phyloP scores from a whole-genome alignment of 768 basidiomycete species.

The Lactifluus volemus region DNA sequence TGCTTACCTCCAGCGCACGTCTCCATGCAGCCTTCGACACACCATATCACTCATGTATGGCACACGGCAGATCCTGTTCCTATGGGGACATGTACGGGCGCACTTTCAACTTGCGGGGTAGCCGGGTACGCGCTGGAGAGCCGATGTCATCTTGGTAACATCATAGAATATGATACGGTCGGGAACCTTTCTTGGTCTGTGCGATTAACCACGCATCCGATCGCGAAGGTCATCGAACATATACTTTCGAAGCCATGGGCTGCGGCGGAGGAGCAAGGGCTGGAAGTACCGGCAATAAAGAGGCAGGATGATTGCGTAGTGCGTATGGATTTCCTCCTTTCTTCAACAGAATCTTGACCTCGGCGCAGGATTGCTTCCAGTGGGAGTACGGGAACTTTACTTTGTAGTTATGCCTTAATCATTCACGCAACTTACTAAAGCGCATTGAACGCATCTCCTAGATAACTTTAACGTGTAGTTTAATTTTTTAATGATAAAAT shows the following conservation, averaged over 20 bases:
- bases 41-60: conserved; percentile 81
- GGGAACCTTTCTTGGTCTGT: conserved; percentile 78
- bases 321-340: conserved; percentile 22
- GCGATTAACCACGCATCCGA: conserved; percentile 72
- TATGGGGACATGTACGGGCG: conserved; percentile 74
- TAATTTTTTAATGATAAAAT: neutral
- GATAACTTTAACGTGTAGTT: neutral
- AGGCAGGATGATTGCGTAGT: conserved; percentile 66
- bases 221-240: conserved; percentile 69
- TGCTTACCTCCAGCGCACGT: too few species aligned
- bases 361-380: conserved; percentile 54
- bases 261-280: conserved; percentile 47
- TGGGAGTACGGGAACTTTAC: conserved; percentile 55
- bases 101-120: conserved; percentile 67
- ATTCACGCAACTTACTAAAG: neutral
- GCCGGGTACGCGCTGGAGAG: conserved; percentile 85
- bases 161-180: conserved; percentile 90
- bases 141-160: conserved; percentile 71
- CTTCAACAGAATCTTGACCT: neutral
- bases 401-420: neutral
- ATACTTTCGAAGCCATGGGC: conserved; percentile 66
- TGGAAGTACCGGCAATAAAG: conserved; percentile 50
- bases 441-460: neutral
- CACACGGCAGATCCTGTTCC: conserved; percentile 94
- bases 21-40: conserved; percentile 46